A percentile compares a stretch with the other conserved stretches of the same genome.
These are phyloP conservation scores for Falciphora oryzae DNA, from an alignment of 2,329 filamentous ascomycete genomes.

Conservation along the genomic window DNA sequence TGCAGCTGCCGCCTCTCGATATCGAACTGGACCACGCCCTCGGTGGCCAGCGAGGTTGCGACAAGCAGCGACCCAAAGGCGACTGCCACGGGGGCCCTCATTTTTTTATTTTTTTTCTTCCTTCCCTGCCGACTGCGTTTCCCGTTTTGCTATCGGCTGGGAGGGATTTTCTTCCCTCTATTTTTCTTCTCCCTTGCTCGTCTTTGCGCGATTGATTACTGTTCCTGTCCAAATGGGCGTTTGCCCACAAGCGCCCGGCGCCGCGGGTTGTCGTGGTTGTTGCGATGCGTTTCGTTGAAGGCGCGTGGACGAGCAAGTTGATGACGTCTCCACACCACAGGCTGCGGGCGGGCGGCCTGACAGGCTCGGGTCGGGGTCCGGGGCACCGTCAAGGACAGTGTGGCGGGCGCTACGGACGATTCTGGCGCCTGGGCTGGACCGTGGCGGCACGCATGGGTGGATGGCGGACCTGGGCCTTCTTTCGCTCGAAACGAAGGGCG, in stretches of 20 bases:
- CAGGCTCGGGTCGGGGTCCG: neutral
- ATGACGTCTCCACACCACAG: neutral
- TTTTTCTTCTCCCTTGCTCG: neutral
- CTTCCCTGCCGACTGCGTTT: neutral
- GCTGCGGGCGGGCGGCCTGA: neutral
- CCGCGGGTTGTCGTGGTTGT: neutral
- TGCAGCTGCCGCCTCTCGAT: slow-evolving; percentile 33
- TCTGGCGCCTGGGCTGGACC: neutral
- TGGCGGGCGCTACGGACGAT: neutral
- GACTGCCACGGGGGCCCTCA: neutral
- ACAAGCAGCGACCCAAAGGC: slow-evolving; percentile 17
- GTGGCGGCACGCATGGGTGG: neutral
- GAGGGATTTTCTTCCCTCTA: neutral
- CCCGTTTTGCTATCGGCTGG: neutral
- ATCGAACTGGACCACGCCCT: slow-evolving; percentile 40
- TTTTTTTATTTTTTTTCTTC: neutral
- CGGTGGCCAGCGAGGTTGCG: slow-evolving; percentile 16
- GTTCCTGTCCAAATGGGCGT: neutral
- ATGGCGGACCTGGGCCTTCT: neutral
- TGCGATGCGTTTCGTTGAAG: neutral
- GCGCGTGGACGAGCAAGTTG: neutral
- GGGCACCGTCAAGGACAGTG: neutral
- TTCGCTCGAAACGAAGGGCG: slow-evolving; percentile 6
- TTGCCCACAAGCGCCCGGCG: neutral
- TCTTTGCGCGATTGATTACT: neutral